Percentiles rank a stretch among this genome's conserved stretches.
Conservation (phyloP, 805 yeast species). For the Lipomyces spencermartinsiae region DNA sequence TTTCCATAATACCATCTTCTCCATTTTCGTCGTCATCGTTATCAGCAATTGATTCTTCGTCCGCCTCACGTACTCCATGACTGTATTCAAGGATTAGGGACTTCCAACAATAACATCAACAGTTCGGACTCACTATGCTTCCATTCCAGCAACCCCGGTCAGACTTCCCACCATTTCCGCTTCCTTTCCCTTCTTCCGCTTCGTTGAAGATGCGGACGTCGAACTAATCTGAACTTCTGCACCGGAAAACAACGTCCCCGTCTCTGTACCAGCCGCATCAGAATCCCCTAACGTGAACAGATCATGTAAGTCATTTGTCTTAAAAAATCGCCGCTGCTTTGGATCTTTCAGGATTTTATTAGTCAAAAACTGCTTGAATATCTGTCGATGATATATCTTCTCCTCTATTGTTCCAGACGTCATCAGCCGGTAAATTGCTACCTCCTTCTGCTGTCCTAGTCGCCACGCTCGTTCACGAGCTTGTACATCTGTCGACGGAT, state of each 20-base stretch:
- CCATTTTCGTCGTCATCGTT: constrained; percentile 37
- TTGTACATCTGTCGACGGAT: constrained; percentile 95
- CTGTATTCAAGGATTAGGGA: background rate
- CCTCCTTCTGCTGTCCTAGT: constrained; percentile 91
- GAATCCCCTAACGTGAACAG: constrained; percentile 81
- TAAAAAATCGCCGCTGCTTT: constrained; percentile 89
- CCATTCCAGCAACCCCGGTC: constrained; percentile 76
- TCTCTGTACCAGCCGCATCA: constrained; percentile 69
- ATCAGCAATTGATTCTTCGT: constrained; percentile 21
- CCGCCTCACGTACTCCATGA: constrained; percentile 28
- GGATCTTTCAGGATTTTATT: constrained; percentile 96
- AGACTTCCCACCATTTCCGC: constrained; percentile 72
- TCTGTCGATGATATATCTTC: constrained; percentile 94
- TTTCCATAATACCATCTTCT: constrained; percentile 74
- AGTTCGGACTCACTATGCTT: constrained; percentile 61
- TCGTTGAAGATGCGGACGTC: constrained; percentile 42
- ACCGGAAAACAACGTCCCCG: constrained; percentile 67
- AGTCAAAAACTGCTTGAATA: constrained; percentile 90
- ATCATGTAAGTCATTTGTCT: constrained; percentile 89
- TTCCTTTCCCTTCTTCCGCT: constrained; percentile 46
- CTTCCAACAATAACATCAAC: background rate
- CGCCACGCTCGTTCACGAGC: constrained; percentile 98
- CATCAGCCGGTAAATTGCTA: constrained; percentile 87
- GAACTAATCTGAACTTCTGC: constrained; percentile 48
- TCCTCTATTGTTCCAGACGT: constrained; percentile 96